Percentiles rank a stretch among this genome's conserved stretches.
These are phyloP conservation scores for Diaporthe destruens DNA, from an alignment of 2,329 filamentous ascomycete genomes.

Conservation along the genomic window DNA sequence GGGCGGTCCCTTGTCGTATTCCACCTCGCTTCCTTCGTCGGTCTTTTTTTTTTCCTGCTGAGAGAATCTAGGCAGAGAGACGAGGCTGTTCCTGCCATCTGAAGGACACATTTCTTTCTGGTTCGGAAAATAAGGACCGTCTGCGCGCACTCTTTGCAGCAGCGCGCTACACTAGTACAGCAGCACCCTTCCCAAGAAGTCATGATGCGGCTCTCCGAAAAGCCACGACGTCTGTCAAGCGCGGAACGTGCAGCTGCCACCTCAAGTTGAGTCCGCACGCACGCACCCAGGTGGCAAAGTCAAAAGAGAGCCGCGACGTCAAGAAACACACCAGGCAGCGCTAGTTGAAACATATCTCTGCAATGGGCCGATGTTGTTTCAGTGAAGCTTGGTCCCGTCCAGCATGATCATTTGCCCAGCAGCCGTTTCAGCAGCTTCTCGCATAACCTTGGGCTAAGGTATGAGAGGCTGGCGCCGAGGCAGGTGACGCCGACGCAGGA, in stretches of 20 bases:
- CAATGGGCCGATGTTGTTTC: slow-evolving; percentile 18
- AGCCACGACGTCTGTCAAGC: slow-evolving; percentile 17
- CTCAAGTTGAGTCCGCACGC: slow-evolving; percentile 19
- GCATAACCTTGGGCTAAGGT: slow-evolving; percentile 9
- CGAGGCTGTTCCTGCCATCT: neutral
- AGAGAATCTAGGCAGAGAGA: neutral
- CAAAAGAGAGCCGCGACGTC: slow-evolving; percentile 1
- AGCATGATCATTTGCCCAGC: neutral
- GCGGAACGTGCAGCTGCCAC: slow-evolving; percentile 25
- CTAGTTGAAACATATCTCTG: slow-evolving; percentile 30
- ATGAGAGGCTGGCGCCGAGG: slow-evolving; percentile 7
- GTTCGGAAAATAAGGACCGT: slow-evolving; percentile 24
- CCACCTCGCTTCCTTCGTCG: neutral
- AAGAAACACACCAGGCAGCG: slow-evolving; percentile 23
- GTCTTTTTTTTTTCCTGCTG: neutral
- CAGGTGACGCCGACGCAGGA: neutral
- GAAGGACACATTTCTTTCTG: too few species aligned
- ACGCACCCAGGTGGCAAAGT: neutral
- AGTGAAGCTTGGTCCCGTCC: slow-evolving; percentile 4
- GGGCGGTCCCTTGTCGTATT: slow-evolving; percentile 14
- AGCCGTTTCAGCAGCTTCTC: slow-evolving; percentile 16
- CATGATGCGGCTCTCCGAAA: slow-evolving; percentile 27
- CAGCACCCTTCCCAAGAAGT: neutral
- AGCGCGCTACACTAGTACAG: neutral
- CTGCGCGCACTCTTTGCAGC: neutral